A percentile compares a stretch with the other conserved stretches of the same genome.
phyloP scores from a whole-genome alignment of 371 early-diverging fungal genomes.

The Circinella umbellata region DNA sequence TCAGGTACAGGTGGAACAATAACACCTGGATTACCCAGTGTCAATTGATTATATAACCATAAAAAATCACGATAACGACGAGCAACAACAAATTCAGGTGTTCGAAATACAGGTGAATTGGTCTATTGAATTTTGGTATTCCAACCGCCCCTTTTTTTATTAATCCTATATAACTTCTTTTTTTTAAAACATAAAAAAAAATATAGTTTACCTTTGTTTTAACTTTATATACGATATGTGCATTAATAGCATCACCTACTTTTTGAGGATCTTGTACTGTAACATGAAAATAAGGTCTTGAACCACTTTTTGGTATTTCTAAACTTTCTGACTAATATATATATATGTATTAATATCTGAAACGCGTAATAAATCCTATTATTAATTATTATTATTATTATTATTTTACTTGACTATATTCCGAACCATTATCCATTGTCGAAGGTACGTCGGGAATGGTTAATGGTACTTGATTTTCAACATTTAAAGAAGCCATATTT shows the following conservation, averaged over 20 bases:
- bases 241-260: slow-evolving; percentile 85
- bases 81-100: slow-evolving; percentile 78
- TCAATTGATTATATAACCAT: slow-evolving; percentile 91
- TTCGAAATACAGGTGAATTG: slow-evolving; percentile 74
- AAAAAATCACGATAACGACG: slow-evolving; percentile 93
- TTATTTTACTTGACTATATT: slow-evolving; percentile 13
- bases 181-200: too few relatives aligned
- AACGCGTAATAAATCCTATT: too few relatives aligned
- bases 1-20: slow-evolving; percentile 95
- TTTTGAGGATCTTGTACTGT: slow-evolving; percentile 89
- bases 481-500: slow-evolving; percentile 3
- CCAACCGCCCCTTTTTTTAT: too few relatives aligned
- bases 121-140: slow-evolving; percentile 70
- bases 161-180: too few relatives aligned
- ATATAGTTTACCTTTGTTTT: slow-evolving; percentile 82
- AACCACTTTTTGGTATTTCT: slow-evolving; percentile 57
- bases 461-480: not conserved
- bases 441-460: not conserved
- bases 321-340: slow-evolving; percentile 36
- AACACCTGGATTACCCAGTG: slow-evolving; percentile 81
- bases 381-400: too few relatives aligned
- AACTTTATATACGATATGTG: slow-evolving; percentile 90
- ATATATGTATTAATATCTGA: not conserved
- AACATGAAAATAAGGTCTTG: slow-evolving; percentile 75
- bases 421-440: not conserved